A percentile compares a stretch with the other conserved stretches of the same genome.
Conservation (phyloP, 192 early-diverging fungal genomes). For the Backusella sp. region DNA sequence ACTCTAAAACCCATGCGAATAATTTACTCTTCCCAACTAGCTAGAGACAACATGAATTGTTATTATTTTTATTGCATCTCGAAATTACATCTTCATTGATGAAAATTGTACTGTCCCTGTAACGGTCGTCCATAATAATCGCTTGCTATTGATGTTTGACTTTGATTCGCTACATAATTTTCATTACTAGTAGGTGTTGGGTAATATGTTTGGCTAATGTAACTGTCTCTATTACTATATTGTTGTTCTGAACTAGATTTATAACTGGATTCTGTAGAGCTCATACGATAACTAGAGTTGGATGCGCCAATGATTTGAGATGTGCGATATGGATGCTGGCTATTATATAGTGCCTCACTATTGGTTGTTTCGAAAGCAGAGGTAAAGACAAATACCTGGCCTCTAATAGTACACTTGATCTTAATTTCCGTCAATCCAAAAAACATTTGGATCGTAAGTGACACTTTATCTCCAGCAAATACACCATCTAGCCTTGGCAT, state of each 20-base stretch:
- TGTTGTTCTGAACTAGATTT: background rate
- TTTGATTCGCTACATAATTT: background rate
- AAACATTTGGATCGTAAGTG: slow-evolving; percentile 37
- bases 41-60: too few species aligned
- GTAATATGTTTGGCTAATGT: background rate
- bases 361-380: slow-evolving; percentile 17
- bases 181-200: background rate
- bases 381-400: slow-evolving; percentile 39
- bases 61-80: too few species aligned
- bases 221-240: background rate
- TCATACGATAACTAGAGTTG: background rate
- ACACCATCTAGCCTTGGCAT: slow-evolving; percentile 25
- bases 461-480: slow-evolving; percentile 39
- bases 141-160: background rate
- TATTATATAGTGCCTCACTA: background rate
- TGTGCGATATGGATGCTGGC: background rate
- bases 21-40: too few species aligned
- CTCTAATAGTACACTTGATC: slow-evolving; percentile 21
- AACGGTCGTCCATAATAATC: background rate
- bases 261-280: background rate
- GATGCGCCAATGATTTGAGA: background rate
- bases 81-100: background rate
- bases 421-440: slow-evolving; percentile 45
- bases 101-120: background rate
- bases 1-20: too few species aligned